A percentile compares a stretch with the other conserved stretches of the same genome.
Evolutionary conservation across 2,329 filamentous ascomycete species (phyloP).

Genomic region (Pestalotiopsis sp.): DNA sequence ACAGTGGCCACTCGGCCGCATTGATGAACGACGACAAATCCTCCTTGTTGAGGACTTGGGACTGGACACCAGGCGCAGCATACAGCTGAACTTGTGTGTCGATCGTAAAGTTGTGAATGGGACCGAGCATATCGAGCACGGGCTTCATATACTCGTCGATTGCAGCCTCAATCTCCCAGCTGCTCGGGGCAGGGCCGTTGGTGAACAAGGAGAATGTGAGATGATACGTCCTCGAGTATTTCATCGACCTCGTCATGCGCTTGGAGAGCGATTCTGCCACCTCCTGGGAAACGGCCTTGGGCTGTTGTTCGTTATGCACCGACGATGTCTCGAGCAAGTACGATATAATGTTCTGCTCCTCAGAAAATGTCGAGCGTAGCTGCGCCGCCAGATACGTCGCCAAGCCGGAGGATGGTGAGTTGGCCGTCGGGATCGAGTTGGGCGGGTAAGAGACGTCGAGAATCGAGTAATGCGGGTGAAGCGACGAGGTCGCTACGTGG

Average conservation of each 20-base stretch:
- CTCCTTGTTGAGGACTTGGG: constrained; percentile 73
- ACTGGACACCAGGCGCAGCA: constrained; percentile 68
- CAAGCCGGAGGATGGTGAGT: constrained; percentile 71
- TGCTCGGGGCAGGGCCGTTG: constrained; percentile 73
- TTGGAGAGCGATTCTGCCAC: constrained; percentile 60
- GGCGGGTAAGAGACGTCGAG: constrained; percentile 79
- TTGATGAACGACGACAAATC: constrained; percentile 96
- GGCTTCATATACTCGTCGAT: constrained; percentile 81
- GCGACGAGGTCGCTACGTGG: constrained; percentile 52
- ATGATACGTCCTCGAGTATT: constrained; percentile 92
- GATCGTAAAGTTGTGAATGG: constrained; percentile 93
- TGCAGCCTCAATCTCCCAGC: constrained; percentile 88
- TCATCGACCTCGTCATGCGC: constrained; percentile 83
- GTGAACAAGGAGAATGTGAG: constrained; percentile 95
- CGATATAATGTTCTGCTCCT: constrained; percentile 86
- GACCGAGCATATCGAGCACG: constrained; percentile 74
- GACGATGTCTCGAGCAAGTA: constrained; percentile 68
- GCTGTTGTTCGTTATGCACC: constrained; percentile 48
- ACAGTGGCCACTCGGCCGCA: constrained; percentile 95
- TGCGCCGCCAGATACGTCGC: constrained; percentile 79
- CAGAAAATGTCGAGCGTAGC: constrained; percentile 76
- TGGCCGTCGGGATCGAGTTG: constrained; percentile 67
- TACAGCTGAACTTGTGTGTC: constrained; percentile 97
- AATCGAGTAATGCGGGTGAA: constrained; percentile 70
- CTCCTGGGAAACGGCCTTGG: constrained; percentile 51